Percentiles rank a stretch among this genome's conserved stretches.
Conservation (phyloP, 352 stramenopile species). For the Halophytophthora batemanensis region DNA sequence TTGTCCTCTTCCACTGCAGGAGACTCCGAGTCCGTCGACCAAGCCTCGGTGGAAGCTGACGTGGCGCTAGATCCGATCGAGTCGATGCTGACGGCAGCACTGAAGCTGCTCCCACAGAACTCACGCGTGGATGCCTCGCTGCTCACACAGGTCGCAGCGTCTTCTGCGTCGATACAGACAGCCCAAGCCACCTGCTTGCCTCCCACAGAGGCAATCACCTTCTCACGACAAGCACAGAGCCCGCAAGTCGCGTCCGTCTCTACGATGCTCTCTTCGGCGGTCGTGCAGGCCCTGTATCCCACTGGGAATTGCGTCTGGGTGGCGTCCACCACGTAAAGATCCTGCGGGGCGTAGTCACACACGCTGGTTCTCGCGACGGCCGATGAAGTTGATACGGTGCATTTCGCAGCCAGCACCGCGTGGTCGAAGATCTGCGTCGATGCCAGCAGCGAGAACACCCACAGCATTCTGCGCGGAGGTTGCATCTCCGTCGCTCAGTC, state of each 20-base stretch:
- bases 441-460: slow-evolving; percentile 3
- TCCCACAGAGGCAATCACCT: slow-evolving; percentile 15
- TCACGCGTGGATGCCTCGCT: slow-evolving; percentile 4
- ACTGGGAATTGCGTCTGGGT: slow-evolving; percentile 23
- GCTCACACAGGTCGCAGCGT: slow-evolving; percentile 14
- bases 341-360: slow-evolving; percentile 19
- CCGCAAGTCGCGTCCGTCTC: slow-evolving; percentile 9
- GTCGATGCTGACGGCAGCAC: slow-evolving; percentile 3
- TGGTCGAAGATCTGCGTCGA: slow-evolving; percentile 6
- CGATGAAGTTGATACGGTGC: slow-evolving; percentile 7
- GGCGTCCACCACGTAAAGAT: slow-evolving; percentile 33
- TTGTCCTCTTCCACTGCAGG: slow-evolving; percentile 17
- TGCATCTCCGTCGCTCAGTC: slow-evolving; percentile 2
- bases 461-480: background rate
- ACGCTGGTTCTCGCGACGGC: slow-evolving; percentile 11
- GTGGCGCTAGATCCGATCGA: background rate
- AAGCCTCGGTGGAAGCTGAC: background rate
- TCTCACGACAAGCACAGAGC: slow-evolving; percentile 39
- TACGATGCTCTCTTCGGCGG: slow-evolving; percentile 4
- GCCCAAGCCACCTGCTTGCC: slow-evolving; percentile 22
- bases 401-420: background rate
- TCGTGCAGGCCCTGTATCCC: slow-evolving; percentile 33
- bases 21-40: background rate
- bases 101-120: slow-evolving; percentile 11
- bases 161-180: slow-evolving; percentile 23